Conservation (phyloP, 1,284 basidiomycete species). For the Puccinia sorghi region DNA sequence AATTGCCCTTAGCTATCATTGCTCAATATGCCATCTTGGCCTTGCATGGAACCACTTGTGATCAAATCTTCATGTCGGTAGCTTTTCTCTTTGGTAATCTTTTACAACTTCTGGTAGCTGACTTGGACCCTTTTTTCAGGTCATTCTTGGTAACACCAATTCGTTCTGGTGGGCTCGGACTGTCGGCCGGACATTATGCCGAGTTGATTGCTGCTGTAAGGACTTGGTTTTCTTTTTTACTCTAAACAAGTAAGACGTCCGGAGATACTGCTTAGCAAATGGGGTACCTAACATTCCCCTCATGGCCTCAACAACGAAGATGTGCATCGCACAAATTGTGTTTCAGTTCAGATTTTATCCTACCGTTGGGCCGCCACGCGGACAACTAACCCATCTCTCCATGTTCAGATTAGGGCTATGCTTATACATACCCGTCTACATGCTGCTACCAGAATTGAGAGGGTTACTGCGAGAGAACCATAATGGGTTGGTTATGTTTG, state of each 20-base stretch:
- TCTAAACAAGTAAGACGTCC: not conserved
- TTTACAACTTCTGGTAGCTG: not conserved
- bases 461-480: slow-evolving; percentile 65
- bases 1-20: slow-evolving; percentile 56
- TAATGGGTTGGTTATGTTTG: slow-evolving; percentile 60
- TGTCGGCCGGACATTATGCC: slow-evolving; percentile 58
- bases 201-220: slow-evolving; percentile 58
- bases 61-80: slow-evolving; percentile 57
- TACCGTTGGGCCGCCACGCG: slow-evolving; percentile 62
- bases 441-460: slow-evolving; percentile 57
- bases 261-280: not conserved
- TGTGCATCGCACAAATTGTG: slow-evolving; percentile 53
- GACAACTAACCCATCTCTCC: slow-evolving; percentile 56
- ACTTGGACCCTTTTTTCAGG: slow-evolving; percentile 10
- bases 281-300: slow-evolving; percentile 5
- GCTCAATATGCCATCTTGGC: slow-evolving; percentile 57
- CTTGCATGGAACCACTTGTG: slow-evolving; percentile 58
- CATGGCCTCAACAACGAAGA: slow-evolving; percentile 50
- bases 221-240: slow-evolving; percentile 13
- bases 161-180: slow-evolving; percentile 56
- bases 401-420: slow-evolving; percentile 56
- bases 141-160: slow-evolving; percentile 58
- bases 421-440: slow-evolving; percentile 54
- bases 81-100: not conserved
- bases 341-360: slow-evolving; percentile 69